A percentile compares a stretch with the other conserved stretches of the same genome.
phyloP scores from a whole-genome alignment of 805 yeast species.

The Suhomyces tanzawaensis region DNA sequence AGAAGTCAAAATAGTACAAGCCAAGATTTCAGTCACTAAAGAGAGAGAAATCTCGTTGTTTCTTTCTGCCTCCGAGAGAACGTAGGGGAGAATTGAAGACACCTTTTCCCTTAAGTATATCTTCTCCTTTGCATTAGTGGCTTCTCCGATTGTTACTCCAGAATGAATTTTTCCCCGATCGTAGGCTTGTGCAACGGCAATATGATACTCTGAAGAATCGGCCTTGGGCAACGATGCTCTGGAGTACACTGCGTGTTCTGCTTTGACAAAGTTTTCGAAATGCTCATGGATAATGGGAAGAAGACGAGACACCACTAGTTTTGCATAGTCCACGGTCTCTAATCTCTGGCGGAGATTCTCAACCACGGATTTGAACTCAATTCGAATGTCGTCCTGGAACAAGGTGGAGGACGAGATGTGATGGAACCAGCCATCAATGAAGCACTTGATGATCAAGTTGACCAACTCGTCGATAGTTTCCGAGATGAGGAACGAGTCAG shows the following conservation, averaged over 20 bases:
- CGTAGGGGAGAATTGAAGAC: conserved; percentile 42
- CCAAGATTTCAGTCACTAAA: conserved; percentile 61
- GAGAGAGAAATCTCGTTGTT: conserved; percentile 47
- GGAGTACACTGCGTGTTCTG: conserved; percentile 32
- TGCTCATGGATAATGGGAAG: conserved; percentile 70
- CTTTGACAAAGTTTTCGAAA: conserved; percentile 47
- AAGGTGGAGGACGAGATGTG: conserved; percentile 35
- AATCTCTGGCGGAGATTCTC: conserved; percentile 43
- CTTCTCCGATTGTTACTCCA: conserved; percentile 43
- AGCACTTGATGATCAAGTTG: conserved; percentile 47
- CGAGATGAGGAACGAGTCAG: conserved; percentile 52
- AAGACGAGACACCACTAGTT: conserved; percentile 53
- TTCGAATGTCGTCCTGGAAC: conserved; percentile 40
- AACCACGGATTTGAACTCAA: conserved; percentile 43
- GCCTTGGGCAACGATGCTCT: conserved; percentile 1
- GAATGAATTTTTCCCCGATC: conserved; percentile 57
- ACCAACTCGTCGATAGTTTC: conserved; percentile 52
- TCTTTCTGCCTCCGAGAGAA: conserved; percentile 49
- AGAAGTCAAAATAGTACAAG: conserved; percentile 47
- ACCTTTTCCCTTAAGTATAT: conserved; percentile 47
- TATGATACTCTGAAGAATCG: conserved; percentile 34
- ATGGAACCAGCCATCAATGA: conserved; percentile 56
- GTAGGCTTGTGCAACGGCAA: conserved; percentile 43
- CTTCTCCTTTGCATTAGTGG: conserved; percentile 41
- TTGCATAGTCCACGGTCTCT: conserved; percentile 48